Evolutionary conservation across 129 eudicot species (phyloP).

Genomic region (carrot (Daucus carota)): DH1_v3.0 NC_030382.2:46759001-46759500

Average conservation of each 20-base stretch:
- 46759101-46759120: slow-evolving; percentile 30
- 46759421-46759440: too few relatives aligned
- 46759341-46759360: too few relatives aligned
- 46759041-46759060: slow-evolving; percentile 21
- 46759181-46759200: neutral
- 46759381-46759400: too few relatives aligned
- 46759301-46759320: neutral
- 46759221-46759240: neutral
- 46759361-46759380: too few relatives aligned
- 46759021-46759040: slow-evolving; percentile 20
- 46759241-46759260: neutral
- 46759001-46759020: slow-evolving; percentile 34
- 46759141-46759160: neutral
- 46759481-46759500: too few relatives aligned
- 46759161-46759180: neutral
- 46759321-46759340: too few relatives aligned
- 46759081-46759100: slow-evolving; percentile 17
- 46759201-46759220: neutral
- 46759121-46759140: slow-evolving; percentile 11
- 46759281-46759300: neutral
- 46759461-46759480: too few relatives aligned
- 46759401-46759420: too few relatives aligned
- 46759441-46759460: too few relatives aligned
- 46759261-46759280: neutral
- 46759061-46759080: neutral